Evolutionary conservation across 1,139 yeast genomes (phyloP).

Genomic region (Magnusiomyces suaveolens): DNA sequence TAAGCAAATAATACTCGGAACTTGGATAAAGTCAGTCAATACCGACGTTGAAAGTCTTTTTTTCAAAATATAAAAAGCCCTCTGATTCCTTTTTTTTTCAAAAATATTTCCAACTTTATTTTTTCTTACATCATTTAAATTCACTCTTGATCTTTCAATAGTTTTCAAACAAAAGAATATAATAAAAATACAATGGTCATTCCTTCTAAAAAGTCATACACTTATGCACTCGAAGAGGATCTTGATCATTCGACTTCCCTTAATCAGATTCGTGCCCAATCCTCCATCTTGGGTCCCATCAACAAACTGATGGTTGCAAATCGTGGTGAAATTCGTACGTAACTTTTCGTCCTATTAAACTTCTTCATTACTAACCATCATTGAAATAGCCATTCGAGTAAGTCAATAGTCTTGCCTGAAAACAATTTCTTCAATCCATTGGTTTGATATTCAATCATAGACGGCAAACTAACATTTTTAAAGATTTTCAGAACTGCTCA

Average conservation of each 20-base stretch:
- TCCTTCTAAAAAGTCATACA: conserved; percentile 1
- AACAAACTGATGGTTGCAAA: conserved; percentile 61
- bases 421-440: not conserved
- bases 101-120: conserved; percentile 22
- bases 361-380: conserved; percentile 29
- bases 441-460: not conserved
- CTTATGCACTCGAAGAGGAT: conserved; percentile 10
- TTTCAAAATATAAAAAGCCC: no score
- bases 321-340: conserved; percentile 76
- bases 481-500: conserved; percentile 88
- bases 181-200: not conserved
- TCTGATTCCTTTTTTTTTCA: no score
- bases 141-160: not conserved
- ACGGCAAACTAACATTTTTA: no score
- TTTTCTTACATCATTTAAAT: not conserved
- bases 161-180: not conserved
- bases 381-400: conserved; percentile 25
- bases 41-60: no score
- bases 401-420: not conserved
- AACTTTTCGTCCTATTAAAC: not conserved
- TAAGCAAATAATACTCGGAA: no score
- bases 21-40: no score
- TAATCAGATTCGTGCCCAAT: conserved; percentile 31
- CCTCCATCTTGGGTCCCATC: conserved; percentile 34
- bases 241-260: conserved; percentile 14